A percentile compares a stretch with the other conserved stretches of the same genome.
Conservation (phyloP, 2,329 filamentous ascomycete species). For the Podosphaera xanthii region DNA sequence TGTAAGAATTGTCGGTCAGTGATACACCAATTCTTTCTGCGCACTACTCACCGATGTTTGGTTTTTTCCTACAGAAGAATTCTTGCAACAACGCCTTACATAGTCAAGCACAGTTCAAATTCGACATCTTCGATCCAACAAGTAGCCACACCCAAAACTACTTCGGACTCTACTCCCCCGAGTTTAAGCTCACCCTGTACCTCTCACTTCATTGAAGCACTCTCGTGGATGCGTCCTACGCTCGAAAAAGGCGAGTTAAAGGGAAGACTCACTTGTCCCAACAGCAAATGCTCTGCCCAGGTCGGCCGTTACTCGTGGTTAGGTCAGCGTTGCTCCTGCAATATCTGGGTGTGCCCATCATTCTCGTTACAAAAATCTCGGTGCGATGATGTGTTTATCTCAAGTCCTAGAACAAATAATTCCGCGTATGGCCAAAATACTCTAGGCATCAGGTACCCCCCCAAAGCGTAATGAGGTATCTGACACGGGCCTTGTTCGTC, state of each 20-base stretch:
- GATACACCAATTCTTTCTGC: background rate
- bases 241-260: conserved; percentile 64
- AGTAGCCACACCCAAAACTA: conserved; percentile 8
- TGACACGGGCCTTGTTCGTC: too few relatives aligned
- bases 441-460: too few relatives aligned
- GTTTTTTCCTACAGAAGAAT: conserved; percentile 18
- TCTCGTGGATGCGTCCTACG: conserved; percentile 81
- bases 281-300: conserved; percentile 51
- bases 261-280: conserved; percentile 68
- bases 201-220: conserved; percentile 75
- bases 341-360: conserved; percentile 72
- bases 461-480: too few relatives aligned
- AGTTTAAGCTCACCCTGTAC: conserved; percentile 30
- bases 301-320: conserved; percentile 93
- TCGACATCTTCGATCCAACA: conserved; percentile 2
- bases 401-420: too few relatives aligned
- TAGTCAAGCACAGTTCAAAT: conserved; percentile 27
- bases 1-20: conserved; percentile 70
- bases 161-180: conserved; percentile 11
- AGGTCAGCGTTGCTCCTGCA: conserved; percentile 78
- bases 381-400: conserved; percentile 39
- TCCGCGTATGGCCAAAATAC: too few relatives aligned
- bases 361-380: conserved; percentile 67
- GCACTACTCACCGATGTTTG: background rate
- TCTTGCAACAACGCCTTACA: conserved; percentile 37